A percentile compares a stretch with the other conserved stretches of the same genome.
phyloP scores from a whole-genome alignment of 495 filamentous ascomycete species.

The Neurospora sp. region DNA sequence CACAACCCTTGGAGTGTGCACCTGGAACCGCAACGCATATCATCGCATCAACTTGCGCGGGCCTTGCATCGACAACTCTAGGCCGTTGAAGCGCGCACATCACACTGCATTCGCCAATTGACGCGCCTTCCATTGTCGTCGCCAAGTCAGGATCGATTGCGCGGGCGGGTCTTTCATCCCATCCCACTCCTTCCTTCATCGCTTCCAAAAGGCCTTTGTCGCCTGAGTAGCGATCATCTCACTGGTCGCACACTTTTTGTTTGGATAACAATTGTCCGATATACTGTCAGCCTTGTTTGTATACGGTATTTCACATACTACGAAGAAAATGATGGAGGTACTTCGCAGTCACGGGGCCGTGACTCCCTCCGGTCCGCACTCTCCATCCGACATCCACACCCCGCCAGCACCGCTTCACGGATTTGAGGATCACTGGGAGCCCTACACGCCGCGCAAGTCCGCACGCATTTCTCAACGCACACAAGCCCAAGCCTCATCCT shows the following conservation, averaged over 20 bases:
- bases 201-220: not conserved
- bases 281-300: not conserved
- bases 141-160: not conserved
- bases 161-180: not conserved
- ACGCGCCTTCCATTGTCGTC: not conserved
- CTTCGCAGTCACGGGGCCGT: conserved; percentile 17
- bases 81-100: not conserved
- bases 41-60: not conserved
- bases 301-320: not conserved
- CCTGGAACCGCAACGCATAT: not conserved
- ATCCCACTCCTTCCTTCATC: not conserved
- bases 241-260: not conserved
- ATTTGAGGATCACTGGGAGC: conserved; percentile 59
- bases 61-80: not conserved
- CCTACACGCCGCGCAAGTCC: conserved; percentile 55
- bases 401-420: conserved; percentile 69
- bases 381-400: conserved; percentile 47
- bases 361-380: conserved; percentile 49
- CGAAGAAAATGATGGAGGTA: conserved; percentile 1
- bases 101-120: not conserved
- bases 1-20: not conserved
- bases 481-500: not conserved
- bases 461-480: conserved; percentile 37
- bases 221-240: not conserved
- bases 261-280: not conserved